These are phyloP conservation scores for Casaregolazyma lundiana DNA, from an alignment of 1,139 yeast genomes.

Conservation along the genomic window DNA sequence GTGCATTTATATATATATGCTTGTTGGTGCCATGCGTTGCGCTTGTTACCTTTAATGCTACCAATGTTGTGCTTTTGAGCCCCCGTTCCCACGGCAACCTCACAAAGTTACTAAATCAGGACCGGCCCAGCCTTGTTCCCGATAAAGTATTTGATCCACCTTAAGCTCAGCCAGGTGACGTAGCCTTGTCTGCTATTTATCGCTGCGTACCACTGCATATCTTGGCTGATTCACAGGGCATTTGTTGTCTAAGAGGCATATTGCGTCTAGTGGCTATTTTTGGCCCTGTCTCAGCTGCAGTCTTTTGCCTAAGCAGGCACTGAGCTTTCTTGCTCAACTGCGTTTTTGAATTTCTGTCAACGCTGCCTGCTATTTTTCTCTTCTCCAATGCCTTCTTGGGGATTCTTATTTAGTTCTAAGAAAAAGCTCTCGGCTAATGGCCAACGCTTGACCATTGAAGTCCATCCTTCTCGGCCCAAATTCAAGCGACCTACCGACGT, in stretches of 20 bases:
- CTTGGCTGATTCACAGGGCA: too few relatives aligned
- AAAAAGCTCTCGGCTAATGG: constrained; percentile 1
- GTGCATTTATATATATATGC: too few relatives aligned
- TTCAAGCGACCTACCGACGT: constrained; percentile 1
- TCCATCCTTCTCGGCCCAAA: constrained; percentile 7
- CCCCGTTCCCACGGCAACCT: neutral
- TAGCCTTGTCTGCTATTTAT: too few relatives aligned
- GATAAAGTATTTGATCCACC: neutral
- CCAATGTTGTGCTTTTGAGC: neutral
- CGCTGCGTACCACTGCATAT: too few relatives aligned
- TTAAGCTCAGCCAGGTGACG: neutral
- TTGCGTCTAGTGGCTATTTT: too few relatives aligned
- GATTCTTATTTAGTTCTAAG: neutral
- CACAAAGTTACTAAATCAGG: neutral
- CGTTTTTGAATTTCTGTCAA: too few relatives aligned
- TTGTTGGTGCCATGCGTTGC: too few relatives aligned
- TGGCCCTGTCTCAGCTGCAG: too few relatives aligned
- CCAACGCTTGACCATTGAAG: constrained; percentile 3
- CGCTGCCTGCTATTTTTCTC: too few relatives aligned
- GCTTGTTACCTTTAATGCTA: neutral
- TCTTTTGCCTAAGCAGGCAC: too few relatives aligned
- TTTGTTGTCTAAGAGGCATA: too few relatives aligned
- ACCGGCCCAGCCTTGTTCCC: neutral
- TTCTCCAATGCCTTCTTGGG: constrained; percentile 12
- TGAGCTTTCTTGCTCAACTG: too few relatives aligned